Evolutionary conservation across 2,329 filamentous ascomycete genomes (phyloP), one percentile per base, ranked within the genome.

Genomic region (Leptographium radiaticola): DNA sequence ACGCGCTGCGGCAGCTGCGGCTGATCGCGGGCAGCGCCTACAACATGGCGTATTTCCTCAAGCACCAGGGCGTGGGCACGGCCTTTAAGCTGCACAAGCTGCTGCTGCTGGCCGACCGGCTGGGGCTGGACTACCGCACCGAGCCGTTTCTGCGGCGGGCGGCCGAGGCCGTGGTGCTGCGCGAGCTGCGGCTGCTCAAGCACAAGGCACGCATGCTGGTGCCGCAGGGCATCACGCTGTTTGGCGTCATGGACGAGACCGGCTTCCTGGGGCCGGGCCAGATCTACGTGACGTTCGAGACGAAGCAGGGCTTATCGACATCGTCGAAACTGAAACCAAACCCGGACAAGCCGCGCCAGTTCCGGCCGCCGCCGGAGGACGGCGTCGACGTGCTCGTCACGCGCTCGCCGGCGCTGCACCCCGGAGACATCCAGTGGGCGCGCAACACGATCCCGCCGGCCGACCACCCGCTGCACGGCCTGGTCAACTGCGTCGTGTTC

Each of bases 231-330:
- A 76, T 83, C n/a, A 89, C 87, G 0, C 72, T 94, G 0, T 89
- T 89, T 60, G 89, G 89, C 0, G 75, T 94, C 51, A 86, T 93
- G 79, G 89, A 95, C 57, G 88, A 94, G 65, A 89, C 86, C 0
- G 80, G 78, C 0, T 77, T 75, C 39, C 71, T 95, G 0, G 59
- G 75, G 11, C 81, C 87, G 62, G 77, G 77, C 1, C 72, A 94
- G 58, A 76, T 91, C 0, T 90, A 82, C 60, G 76, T 86, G 52
- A 76, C 78, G 0, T 66, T 60, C 50, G 60, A 62, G 1, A 18
- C 54, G 1, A 49, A 54, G 25, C 46, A 42, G 56, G 31, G 45
- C 18, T 44, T 44, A 15, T 13, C 34, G 34, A 9, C 9, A 4
- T 9, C 34, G 34, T 9, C 34, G 34, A 9, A 13, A 36, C 34